phyloP scores from a whole-genome alignment of 805 yeast species.

The Sungouiella thailandica region DNA sequence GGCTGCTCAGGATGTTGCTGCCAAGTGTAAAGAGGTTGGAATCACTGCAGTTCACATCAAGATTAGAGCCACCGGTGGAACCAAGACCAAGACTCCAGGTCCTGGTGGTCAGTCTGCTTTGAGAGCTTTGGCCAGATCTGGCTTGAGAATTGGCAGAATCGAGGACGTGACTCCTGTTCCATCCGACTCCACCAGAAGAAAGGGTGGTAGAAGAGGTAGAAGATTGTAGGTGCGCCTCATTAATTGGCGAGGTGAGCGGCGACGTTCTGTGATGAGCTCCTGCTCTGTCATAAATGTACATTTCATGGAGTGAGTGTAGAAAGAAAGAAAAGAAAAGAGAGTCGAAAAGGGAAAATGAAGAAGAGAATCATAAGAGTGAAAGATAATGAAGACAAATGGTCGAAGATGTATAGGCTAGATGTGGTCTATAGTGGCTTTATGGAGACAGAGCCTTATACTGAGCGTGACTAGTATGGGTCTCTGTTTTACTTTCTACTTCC shows the following conservation, averaged over 20 bases:
- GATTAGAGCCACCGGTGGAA: conserved; percentile 99
- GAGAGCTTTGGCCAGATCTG: conserved; percentile 99
- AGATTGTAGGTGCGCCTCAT: conserved; percentile 55
- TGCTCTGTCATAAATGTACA: conserved; percentile 12
- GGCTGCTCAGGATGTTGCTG: conserved; percentile 99
- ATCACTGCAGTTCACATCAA: conserved; percentile 99
- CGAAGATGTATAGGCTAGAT: too few relatives aligned
- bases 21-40: conserved; percentile 98
- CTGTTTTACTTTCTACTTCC: too few relatives aligned
- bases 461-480: too few relatives aligned
- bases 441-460: too few relatives aligned
- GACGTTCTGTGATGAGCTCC: conserved; percentile 1
- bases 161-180: conserved; percentile 99
- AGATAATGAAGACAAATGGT: too few relatives aligned
- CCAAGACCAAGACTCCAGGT: conserved; percentile 99
- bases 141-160: conserved; percentile 99
- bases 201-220: conserved; percentile 99
- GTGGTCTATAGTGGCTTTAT: too few relatives aligned
- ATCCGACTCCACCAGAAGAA: conserved; percentile 99
- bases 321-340: background rate
- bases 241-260: conserved; percentile 1
- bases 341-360: too few relatives aligned
- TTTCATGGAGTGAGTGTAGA: conserved; percentile 4
- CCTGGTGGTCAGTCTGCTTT: conserved; percentile 99
- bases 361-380: too few relatives aligned